These are phyloP conservation scores for Biancaea sappan DNA, from an alignment of 306 rosid genomes.

Conservation along the genomic window DNA sequence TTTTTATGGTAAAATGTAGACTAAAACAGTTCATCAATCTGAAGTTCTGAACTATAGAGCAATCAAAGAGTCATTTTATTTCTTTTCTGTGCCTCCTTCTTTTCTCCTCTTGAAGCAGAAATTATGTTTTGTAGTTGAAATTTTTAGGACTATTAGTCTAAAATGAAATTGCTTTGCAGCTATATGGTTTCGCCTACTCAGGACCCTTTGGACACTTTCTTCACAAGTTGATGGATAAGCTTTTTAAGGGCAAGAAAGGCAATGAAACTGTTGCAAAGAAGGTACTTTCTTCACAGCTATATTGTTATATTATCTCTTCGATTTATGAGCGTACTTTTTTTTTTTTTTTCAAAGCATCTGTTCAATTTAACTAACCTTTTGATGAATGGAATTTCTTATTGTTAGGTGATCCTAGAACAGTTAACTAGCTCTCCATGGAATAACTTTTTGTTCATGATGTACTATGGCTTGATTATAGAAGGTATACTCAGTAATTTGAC, in stretches of 20 bases:
- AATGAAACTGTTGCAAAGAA: conserved; percentile 76
- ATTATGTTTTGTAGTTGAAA: not conserved
- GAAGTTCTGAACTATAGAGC: conserved; percentile 10
- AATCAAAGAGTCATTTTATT: not conserved
- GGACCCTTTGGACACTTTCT: conserved; percentile 96
- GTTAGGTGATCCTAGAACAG: conserved; percentile 88
- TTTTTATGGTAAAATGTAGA: conserved; percentile 86
- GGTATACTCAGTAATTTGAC: conserved; percentile 49
- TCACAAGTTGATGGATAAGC: conserved; percentile 80
- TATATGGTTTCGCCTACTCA: conserved; percentile 82
- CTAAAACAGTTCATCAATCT: too few relatives aligned
- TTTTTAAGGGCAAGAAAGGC: conserved; percentile 82
- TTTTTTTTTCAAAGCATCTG: not conserved
- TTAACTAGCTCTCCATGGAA: conserved; percentile 85
- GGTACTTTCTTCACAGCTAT: too few relatives aligned
- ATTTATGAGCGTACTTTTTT: too few relatives aligned
- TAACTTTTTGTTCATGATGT: conserved; percentile 81
- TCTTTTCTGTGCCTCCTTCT: conserved; percentile 11
- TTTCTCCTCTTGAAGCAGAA: not conserved
- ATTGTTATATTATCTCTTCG: conserved; percentile 18
- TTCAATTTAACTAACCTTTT: conserved; percentile 1
- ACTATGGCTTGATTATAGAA: conserved; percentile 91
- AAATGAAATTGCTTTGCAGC: conserved; percentile 51
- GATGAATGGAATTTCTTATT: conserved; percentile 34
- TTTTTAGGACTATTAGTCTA: conserved; percentile 21